These are phyloP conservation scores for Lactarius vividus DNA, from an alignment of 768 basidiomycete genomes.

Conservation along the genomic window DNA sequence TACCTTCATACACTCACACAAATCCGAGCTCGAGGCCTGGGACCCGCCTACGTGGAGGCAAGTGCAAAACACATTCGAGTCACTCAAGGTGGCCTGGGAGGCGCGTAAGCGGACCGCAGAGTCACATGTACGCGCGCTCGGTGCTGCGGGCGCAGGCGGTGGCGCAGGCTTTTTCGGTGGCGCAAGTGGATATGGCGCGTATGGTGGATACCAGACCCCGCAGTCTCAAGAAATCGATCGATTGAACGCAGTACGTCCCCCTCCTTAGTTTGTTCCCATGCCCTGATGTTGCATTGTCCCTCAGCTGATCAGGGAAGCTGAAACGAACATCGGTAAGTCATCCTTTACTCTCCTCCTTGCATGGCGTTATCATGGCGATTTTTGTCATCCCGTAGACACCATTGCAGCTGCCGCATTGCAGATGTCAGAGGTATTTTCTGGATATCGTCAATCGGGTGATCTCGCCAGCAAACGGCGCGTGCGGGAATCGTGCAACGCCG, in stretches of 20 bases:
- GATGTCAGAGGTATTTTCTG: slow-evolving; percentile 68
- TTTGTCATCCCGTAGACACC: slow-evolving; percentile 43
- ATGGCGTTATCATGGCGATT: not conserved
- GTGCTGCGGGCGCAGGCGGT: slow-evolving; percentile 22
- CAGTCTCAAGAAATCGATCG: slow-evolving; percentile 47
- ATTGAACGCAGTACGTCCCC: slow-evolving; percentile 53
- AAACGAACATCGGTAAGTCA: slow-evolving; percentile 47
- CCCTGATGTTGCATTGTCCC: not conserved
- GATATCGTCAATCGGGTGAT: slow-evolving; percentile 75
- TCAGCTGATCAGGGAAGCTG: slow-evolving; percentile 57
- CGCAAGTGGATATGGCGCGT: slow-evolving; percentile 28
- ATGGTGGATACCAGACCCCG: slow-evolving; percentile 19
- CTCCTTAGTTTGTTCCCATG: no score
- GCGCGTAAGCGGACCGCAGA: slow-evolving; percentile 55
- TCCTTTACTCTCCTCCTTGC: not conserved
- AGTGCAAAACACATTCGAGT: slow-evolving; percentile 57
- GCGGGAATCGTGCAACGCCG: slow-evolving; percentile 75
- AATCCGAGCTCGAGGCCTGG: slow-evolving; percentile 52
- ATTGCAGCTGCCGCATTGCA: slow-evolving; percentile 71
- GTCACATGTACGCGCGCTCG: slow-evolving; percentile 43
- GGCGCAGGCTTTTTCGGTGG: slow-evolving; percentile 38
- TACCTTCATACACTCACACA: slow-evolving; percentile 62
- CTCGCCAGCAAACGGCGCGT: slow-evolving; percentile 69
- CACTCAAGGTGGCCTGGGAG: slow-evolving; percentile 66
- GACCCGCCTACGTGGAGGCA: slow-evolving; percentile 31